Evolutionary conservation across 768 basidiomycete genomes (phyloP), one percentile per base, ranked within the genome.

Genomic region (Trametes cubensis): DNA sequence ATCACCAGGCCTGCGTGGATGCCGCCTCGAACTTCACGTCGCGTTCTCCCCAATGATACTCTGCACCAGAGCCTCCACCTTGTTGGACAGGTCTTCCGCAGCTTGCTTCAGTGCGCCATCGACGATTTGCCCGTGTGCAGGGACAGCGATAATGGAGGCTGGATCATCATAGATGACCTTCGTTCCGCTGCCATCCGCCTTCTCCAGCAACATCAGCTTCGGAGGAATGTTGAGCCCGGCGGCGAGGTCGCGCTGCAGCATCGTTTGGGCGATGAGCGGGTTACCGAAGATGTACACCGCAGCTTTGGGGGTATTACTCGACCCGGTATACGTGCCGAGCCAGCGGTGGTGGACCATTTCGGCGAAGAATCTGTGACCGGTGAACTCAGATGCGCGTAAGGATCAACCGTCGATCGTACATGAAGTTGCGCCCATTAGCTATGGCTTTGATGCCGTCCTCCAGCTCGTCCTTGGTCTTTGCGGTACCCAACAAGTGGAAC

Each of bases 251-350:
- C 75, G 67, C 57, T 71, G 66, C 53, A 84, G 55, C 64, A 85
- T 77, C 2, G 67, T 70, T 58, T 81, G 77, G 0, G 82, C 84
- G 48, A 82, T 71, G 51, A 82, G 70, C 2, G 84, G 84, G 69
- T 84, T 84, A 18, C 83, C 83, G 58, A 83, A 73, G 28, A 74
- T 77, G 70, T 85, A 85, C 14, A 79, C 67, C 44, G 75, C 66
- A 1, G 77, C 71, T 30, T 61, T 23, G 65, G 66, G 59, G 28
- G 42, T 55, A 46, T 23, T 20, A 7, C 55, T 5, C n/a, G 53
- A 44, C 20, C 55, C 55, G 13, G 20, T 55, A 26, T 65, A 62
- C 8, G 58, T 51, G n/a, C 38, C 45, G 23, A 64, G 45, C 63
- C 63, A 67, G 18, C 41, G 25, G 46, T 67, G 61, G 47, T 65